phyloP scores from a whole-genome alignment of 2,329 filamentous ascomycete species.

The Gliomastix tumulicola region DNA sequence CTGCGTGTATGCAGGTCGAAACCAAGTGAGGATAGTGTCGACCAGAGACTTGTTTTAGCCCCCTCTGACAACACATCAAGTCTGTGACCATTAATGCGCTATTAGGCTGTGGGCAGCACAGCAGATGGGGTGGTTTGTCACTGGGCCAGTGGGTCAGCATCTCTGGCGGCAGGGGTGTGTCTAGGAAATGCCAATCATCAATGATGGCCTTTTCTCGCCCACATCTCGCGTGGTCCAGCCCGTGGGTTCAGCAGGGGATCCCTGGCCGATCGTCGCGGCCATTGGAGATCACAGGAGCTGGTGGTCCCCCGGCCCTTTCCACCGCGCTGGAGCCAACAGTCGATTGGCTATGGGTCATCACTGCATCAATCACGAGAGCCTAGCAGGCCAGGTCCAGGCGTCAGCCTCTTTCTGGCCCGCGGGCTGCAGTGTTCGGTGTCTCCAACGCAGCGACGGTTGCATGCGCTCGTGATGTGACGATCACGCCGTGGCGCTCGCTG shows the following conservation, averaged over 20 bases:
- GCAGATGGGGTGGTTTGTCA: not conserved
- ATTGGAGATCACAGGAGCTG: constrained; percentile 8
- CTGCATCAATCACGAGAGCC: no score
- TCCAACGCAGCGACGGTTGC: no score
- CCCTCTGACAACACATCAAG: not conserved
- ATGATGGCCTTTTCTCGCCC: not conserved
- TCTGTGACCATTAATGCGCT: no score
- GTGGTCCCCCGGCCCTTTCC: not conserved
- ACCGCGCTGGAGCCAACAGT: not conserved
- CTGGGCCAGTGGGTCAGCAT: not conserved
- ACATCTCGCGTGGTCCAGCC: constrained; percentile 6
- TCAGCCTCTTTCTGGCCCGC: no score
- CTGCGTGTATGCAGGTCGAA: no score
- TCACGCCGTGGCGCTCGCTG: no score
- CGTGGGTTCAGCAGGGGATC: constrained; percentile 2
- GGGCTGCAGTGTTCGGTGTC: no score
- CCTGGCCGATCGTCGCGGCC: constrained; percentile 6
- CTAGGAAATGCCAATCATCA: not conserved
- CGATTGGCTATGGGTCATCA: no score
- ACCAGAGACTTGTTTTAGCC: no score
- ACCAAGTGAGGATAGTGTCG: no score
- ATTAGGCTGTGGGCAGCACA: not conserved
- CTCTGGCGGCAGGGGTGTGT: not conserved
- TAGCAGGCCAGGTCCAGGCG: no score
- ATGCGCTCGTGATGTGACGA: no score